These are phyloP conservation scores for Beauveria bassiana DNA, from an alignment of 2,329 filamentous ascomycete genomes.

Conservation along the genomic window DNA sequence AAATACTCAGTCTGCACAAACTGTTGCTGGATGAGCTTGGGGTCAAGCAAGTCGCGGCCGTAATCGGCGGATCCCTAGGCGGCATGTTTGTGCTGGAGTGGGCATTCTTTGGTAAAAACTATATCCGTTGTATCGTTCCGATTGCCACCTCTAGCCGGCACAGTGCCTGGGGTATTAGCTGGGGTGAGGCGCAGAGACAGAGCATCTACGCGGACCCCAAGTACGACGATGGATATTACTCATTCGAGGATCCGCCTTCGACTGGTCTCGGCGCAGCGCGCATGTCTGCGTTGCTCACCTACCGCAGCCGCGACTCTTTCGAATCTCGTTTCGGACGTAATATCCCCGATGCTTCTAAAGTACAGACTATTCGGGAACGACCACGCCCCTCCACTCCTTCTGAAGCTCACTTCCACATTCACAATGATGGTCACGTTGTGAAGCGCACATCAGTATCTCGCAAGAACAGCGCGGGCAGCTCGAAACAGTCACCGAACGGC, in stretches of 20 bases:
- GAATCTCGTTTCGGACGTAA: conserved; percentile 93
- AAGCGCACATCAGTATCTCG: conserved; percentile 45
- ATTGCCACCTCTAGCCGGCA: conserved; percentile 80
- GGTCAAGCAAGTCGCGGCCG: conserved; percentile 68
- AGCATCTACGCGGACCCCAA: conserved; percentile 98
- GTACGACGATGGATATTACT: conserved; percentile 95
- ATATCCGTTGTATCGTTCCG: conserved; percentile 71
- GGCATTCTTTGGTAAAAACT: conserved; percentile 83
- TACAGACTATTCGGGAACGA: conserved; percentile 71
- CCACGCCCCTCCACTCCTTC: conserved; percentile 54
- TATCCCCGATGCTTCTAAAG: conserved; percentile 74
- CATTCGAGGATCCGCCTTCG: conserved; percentile 75
- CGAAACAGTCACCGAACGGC: conserved; percentile 21
- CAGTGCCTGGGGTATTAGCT: conserved; percentile 85
- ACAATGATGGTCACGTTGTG: conserved; percentile 72
- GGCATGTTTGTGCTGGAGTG: conserved; percentile 90
- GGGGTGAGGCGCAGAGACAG: conserved; percentile 81
- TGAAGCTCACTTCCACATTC: conserved; percentile 69
- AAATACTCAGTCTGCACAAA: conserved; percentile 58
- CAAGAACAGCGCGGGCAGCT: conserved; percentile 30
- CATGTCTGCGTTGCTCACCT: conserved; percentile 94
- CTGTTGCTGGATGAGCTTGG: conserved; percentile 73
- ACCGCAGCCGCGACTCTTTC: conserved; percentile 93
- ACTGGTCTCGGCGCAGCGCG: conserved; percentile 87
- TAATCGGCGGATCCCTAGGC: conserved; percentile 77